These are phyloP conservation scores for Marasmius tenuissimus DNA, from an alignment of 1,284 basidiomycete species.

Conservation along the genomic window DNA sequence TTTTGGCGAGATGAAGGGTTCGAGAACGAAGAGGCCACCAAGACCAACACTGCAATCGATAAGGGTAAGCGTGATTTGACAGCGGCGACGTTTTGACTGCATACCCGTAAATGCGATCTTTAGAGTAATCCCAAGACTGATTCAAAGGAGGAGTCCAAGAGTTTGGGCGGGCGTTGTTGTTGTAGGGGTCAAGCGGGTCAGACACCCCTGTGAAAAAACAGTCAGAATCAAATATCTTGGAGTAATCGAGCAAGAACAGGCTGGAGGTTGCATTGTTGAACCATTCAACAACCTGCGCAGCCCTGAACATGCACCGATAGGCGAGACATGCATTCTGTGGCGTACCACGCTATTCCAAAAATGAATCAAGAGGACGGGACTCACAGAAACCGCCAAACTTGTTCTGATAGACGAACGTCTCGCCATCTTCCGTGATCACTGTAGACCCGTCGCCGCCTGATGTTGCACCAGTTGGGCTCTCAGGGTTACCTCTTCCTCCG, in stretches of 20 bases:
- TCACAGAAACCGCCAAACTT: slow-evolving; percentile 53
- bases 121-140: slow-evolving; percentile 61
- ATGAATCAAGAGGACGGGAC: slow-evolving; percentile 13
- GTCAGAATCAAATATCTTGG: not conserved
- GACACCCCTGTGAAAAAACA: slow-evolving; percentile 34
- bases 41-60: slow-evolving; percentile 55
- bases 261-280: not conserved
- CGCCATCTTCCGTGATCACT: slow-evolving; percentile 48
- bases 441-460: slow-evolving; percentile 49
- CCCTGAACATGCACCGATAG: not conserved
- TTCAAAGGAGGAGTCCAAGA: slow-evolving; percentile 69
- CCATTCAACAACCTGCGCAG: not conserved
- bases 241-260: not conserved
- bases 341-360: not conserved
- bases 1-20: slow-evolving; percentile 81
- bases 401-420: slow-evolving; percentile 55
- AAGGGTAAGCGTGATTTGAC: not conserved
- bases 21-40: slow-evolving; percentile 71
- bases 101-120: slow-evolving; percentile 38
- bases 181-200: slow-evolving; percentile 63
- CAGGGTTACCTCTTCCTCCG: slow-evolving; percentile 10
- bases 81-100: slow-evolving; percentile 5
- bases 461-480: slow-evolving; percentile 9
- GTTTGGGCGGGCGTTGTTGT: slow-evolving; percentile 58
- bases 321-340: not conserved